phyloP scores from a whole-genome alignment of 2,329 filamentous ascomycete genomes.

The Sporothrix inflata region DNA sequence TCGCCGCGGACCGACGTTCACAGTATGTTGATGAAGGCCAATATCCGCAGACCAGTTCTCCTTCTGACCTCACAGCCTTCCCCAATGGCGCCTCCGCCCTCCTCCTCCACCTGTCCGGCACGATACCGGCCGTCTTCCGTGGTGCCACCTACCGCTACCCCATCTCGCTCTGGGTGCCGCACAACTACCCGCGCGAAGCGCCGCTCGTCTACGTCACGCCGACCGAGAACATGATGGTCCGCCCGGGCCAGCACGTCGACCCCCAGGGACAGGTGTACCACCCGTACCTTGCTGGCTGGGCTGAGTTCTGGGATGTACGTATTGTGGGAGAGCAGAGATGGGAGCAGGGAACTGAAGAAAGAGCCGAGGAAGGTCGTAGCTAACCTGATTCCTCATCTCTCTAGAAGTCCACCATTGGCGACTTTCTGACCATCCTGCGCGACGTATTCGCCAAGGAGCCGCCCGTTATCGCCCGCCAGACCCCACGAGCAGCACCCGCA shows the following conservation, averaged over 20 bases:
- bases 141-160: constrained; percentile 90
- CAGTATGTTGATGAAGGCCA: constrained; percentile 61
- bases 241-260: constrained; percentile 93
- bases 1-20: constrained; percentile 91
- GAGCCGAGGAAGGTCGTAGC: background rate
- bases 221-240: constrained; percentile 82
- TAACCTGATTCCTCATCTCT: background rate
- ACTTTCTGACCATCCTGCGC: constrained; percentile 79
- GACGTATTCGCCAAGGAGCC: constrained; percentile 95
- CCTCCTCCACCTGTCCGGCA: constrained; percentile 83
- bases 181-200: constrained; percentile 82
- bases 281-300: constrained; percentile 90
- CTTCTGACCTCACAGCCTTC: constrained; percentile 64
- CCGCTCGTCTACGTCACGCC: constrained; percentile 89
- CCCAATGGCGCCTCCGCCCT: constrained; percentile 85
- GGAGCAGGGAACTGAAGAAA: background rate
- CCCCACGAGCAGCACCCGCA: constrained; percentile 42
- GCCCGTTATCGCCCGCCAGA: constrained; percentile 77
- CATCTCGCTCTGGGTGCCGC: constrained; percentile 89
- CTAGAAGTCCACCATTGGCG: constrained; percentile 79
- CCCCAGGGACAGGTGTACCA: constrained; percentile 93
- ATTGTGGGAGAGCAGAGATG: constrained; percentile 37
- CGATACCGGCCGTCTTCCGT: constrained; percentile 87
- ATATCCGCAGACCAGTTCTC: background rate
- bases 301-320: constrained; percentile 86